Conservation (phyloP, 2,329 filamentous ascomycete species). For the Xylaria arbuscula region DNA sequence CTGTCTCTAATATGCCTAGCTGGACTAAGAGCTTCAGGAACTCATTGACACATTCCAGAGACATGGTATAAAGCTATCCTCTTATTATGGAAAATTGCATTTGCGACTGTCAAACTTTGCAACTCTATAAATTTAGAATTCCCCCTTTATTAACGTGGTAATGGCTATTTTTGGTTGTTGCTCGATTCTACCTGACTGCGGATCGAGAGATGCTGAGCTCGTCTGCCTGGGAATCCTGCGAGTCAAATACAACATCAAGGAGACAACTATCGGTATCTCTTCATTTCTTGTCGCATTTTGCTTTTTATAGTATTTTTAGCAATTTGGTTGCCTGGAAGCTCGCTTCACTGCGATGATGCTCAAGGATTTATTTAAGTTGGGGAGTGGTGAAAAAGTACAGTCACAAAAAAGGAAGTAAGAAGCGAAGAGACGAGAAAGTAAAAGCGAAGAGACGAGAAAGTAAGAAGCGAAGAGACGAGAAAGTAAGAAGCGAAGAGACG, state of each 20-base stretch:
- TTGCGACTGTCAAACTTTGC: not conserved
- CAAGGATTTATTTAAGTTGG: not conserved
- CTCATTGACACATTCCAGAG: not conserved
- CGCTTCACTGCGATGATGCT: not conserved
- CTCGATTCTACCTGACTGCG: not conserved
- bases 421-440: not conserved
- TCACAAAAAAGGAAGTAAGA: not conserved
- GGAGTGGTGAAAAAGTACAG: not conserved
- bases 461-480: not conserved
- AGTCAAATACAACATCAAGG: not conserved
- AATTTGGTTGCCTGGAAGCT: not conserved
- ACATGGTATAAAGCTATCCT: not conserved
- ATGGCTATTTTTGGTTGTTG: not conserved
- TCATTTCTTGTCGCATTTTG: not conserved
- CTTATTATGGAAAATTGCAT: not conserved
- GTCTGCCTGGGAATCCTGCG: not conserved
- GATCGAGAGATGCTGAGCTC: not conserved
- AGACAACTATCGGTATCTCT: not conserved
- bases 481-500: not conserved
- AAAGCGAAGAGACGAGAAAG: not conserved
- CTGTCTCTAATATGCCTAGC: not conserved
- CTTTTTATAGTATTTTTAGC: conserved; percentile 3
- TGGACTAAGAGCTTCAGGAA: not conserved
- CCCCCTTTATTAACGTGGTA: not conserved
- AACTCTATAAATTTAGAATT: not conserved